A percentile compares a stretch with the other conserved stretches of the same genome.
These are phyloP conservation scores for Yarrowia yakushimensis DNA, from an alignment of 805 yeast species.

Conservation along the genomic window DNA sequence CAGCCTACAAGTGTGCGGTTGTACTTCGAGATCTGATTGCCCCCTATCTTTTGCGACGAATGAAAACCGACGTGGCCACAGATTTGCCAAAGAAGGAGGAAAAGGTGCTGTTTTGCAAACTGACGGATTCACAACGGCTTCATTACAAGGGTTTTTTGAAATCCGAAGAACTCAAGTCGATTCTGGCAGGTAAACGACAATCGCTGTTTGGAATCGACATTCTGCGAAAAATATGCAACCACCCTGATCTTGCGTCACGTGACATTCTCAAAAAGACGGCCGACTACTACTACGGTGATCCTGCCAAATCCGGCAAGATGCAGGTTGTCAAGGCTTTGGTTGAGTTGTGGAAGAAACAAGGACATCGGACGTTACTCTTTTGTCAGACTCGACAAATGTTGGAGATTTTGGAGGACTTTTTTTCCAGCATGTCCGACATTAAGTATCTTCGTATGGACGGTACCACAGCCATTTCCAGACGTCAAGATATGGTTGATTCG, in stretches of 20 bases:
- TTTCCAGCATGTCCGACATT: conserved; percentile 42
- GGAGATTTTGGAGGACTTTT: conserved; percentile 72
- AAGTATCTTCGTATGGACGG: conserved; percentile 90
- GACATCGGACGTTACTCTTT: conserved; percentile 78
- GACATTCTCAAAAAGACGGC: conserved; percentile 40
- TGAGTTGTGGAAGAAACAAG: conserved; percentile 70
- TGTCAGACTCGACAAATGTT: conserved; percentile 94
- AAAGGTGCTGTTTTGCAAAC: conserved; percentile 85
- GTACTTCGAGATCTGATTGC: conserved; percentile 81
- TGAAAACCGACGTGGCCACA: conserved; percentile 91
- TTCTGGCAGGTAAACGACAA: conserved; percentile 70
- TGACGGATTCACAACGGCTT: conserved; percentile 71
- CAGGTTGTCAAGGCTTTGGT: conserved; percentile 78
- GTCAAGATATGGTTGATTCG: conserved; percentile 77
- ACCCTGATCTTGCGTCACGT: conserved; percentile 75
- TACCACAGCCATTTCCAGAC: conserved; percentile 67
- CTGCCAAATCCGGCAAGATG: conserved; percentile 74
- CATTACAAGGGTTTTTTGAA: conserved; percentile 71
- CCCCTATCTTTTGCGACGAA: conserved; percentile 81
- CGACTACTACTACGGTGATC: conserved; percentile 44
- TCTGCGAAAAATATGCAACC: conserved; percentile 88
- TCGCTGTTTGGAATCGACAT: conserved; percentile 88
- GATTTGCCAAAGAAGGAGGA: conserved; percentile 92
- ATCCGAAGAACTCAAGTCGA: conserved; percentile 70
- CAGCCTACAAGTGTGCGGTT: conserved; percentile 95